These are phyloP conservation scores for Solanum hybrid DNA, from an alignment of 305 asterid species.

Conservation along the genomic window DNA sequence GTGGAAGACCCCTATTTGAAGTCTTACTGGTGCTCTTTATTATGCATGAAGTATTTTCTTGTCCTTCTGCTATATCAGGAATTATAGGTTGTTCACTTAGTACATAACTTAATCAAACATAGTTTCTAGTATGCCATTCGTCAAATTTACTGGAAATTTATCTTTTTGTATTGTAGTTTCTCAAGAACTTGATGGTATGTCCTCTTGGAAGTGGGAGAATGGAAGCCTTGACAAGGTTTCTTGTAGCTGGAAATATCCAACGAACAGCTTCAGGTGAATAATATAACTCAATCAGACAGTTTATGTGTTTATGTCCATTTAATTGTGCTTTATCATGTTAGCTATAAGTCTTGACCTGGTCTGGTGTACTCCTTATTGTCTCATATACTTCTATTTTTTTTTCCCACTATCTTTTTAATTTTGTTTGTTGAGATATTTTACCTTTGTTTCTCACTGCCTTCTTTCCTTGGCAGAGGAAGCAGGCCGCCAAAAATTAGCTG, in stretches of 20 bases:
- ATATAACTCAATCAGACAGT: slow-evolving; percentile 1
- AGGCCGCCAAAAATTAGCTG: slow-evolving; percentile 42
- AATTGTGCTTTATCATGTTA: background rate
- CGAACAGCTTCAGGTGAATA: slow-evolving; percentile 46
- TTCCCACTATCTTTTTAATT: background rate
- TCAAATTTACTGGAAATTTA: slow-evolving; percentile 20
- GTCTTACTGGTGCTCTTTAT: background rate
- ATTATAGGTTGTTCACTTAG: background rate
- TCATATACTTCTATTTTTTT: background rate
- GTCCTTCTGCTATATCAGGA: background rate
- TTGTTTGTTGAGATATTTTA: background rate
- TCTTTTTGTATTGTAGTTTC: slow-evolving; percentile 11
- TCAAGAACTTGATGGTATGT: slow-evolving; percentile 57
- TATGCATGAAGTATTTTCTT: background rate
- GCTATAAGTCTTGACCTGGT: background rate
- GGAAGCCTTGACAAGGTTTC: slow-evolving; percentile 73
- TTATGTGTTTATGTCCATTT: background rate
- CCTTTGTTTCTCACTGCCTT: background rate
- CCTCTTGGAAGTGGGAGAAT: slow-evolving; percentile 58
- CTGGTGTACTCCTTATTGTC: background rate
- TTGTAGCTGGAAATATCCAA: slow-evolving; percentile 39
- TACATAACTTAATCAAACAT: background rate
- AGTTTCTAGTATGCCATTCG: background rate
- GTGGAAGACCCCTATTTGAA: background rate
- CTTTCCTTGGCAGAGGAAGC: slow-evolving; percentile 33